Conservation (phyloP, 108 stramenopile species). For the Skeletonema potamos region DNA sequence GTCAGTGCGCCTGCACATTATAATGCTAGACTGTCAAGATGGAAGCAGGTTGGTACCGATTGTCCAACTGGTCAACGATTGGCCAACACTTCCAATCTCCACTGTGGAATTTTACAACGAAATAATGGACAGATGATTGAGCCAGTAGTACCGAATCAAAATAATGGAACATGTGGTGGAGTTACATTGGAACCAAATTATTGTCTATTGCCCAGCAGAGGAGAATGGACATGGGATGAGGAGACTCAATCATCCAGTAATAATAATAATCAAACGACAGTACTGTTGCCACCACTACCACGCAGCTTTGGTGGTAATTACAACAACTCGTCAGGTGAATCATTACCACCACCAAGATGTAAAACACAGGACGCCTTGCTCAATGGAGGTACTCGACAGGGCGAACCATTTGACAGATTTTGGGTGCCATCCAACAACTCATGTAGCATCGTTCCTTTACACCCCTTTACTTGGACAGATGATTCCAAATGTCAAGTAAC, state of each 20-base stretch:
- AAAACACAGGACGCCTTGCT: constrained; percentile 8
- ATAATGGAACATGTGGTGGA: constrained; percentile 18
- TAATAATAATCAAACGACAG: background rate
- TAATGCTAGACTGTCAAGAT: background rate
- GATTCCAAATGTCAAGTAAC: constrained; percentile 25
- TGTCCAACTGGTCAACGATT: background rate
- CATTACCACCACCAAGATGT: background rate
- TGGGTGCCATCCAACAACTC: constrained; percentile 20
- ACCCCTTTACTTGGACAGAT: constrained; percentile 29
- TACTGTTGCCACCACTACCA: background rate
- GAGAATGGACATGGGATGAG: constrained; percentile 4
- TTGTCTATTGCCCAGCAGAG: constrained; percentile 15
- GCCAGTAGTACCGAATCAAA: background rate
- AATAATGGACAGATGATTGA: background rate
- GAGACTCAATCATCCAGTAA: background rate
- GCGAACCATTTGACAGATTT: background rate
- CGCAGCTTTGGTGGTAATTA: background rate
- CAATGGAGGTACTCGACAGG: background rate
- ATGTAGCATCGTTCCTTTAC: constrained; percentile 23
- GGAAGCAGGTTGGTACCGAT: background rate
- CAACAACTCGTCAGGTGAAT: background rate
- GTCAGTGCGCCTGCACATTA: background rate
- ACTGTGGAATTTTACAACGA: background rate
- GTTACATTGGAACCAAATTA: constrained; percentile 12
- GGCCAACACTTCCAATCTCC: constrained; percentile 13